Conservation (phyloP, 306 rosid genomes). For the Lablab purpureus region DNA sequence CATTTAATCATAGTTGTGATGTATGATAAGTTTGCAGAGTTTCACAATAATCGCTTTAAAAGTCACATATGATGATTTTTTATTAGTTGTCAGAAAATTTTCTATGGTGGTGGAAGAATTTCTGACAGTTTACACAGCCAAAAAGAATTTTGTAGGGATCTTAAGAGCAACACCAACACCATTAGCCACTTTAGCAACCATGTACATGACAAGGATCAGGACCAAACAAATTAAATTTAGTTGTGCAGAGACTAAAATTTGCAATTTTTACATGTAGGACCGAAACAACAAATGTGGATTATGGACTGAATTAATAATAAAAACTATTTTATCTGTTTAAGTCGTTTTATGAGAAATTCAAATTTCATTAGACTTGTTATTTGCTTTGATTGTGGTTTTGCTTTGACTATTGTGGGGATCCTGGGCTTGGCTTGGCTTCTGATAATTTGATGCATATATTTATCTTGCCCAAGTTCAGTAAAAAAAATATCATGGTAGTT, state of each 20-base stretch:
- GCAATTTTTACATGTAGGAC: background rate
- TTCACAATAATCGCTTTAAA: background rate
- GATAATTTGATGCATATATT: conserved; percentile 10
- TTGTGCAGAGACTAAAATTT: background rate
- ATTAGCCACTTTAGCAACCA: background rate
- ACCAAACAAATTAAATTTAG: background rate
- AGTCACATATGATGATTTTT: background rate
- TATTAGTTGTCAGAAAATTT: background rate
- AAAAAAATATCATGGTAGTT: background rate
- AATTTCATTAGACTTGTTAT: conserved; percentile 22
- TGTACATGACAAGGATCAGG: background rate
- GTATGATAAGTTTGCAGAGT: background rate
- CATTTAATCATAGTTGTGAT: background rate
- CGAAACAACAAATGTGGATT: background rate
- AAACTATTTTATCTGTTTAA: background rate
- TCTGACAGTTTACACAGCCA: background rate
- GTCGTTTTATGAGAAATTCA: conserved; percentile 2
- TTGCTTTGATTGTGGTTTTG: background rate
- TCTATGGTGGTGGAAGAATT: background rate
- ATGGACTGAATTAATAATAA: background rate
- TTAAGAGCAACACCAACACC: background rate
- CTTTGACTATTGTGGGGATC: background rate
- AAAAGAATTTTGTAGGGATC: background rate
- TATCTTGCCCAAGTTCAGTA: background rate
- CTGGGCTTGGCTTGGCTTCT: background rate